Base-by-base conservation (phyloP, 1,284 basidiomycete genomes). In the Sanghuangporus sanghuang region DNA sequence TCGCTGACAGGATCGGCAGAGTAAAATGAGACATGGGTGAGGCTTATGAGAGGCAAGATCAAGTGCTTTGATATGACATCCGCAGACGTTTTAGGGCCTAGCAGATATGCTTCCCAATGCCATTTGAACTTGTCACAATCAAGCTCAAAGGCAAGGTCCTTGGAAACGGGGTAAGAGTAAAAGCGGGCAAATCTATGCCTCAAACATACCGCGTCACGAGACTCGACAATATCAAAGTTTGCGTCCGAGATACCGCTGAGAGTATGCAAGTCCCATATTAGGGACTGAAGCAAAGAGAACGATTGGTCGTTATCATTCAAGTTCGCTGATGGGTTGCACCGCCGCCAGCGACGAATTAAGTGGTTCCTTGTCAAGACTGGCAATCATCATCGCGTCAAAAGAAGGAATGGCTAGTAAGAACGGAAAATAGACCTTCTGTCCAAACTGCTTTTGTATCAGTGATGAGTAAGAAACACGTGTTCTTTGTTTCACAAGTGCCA, bases 381-480 rank as follows among this genome's bases (percentile, higher is more conserved):
- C 27, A 32, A 32, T 32, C 4, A 32, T 32, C 21, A 50, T 68
- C 16, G 16, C 16, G 16, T 46, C 16, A 46, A 18, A n/a, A 4
- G 36, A 56, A 55, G 39, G 54, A 44, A 1, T 46, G 11, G 18
- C 11, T 49, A 48, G 39, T n/a, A 35, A 64, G 65, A 67, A 32
- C 54, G 53, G 18, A 9, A 62, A 38, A 52, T 18, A 38, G 60
- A 88, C 89, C 85, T 85, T 92, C 89, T n/a, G 77, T 78, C 89
- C 88, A 92, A 9, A 87, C 85, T 42, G 75, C 79, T 71, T 83
- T 88, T 6, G 87, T 91, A 72, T 92, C 89, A 16, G 90, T 90
- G 60, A 90, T 72, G 67, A 92, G 70, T 57, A 90, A 70, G 66
- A 76, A 81, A 69, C 87, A 89, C 14, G 78, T 78, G 55, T 81